A percentile compares a stretch with the other conserved stretches of the same genome.
Evolutionary conservation across 257 asterid species (phyloP).

Genomic region (Solanum pennellii): DNA sequence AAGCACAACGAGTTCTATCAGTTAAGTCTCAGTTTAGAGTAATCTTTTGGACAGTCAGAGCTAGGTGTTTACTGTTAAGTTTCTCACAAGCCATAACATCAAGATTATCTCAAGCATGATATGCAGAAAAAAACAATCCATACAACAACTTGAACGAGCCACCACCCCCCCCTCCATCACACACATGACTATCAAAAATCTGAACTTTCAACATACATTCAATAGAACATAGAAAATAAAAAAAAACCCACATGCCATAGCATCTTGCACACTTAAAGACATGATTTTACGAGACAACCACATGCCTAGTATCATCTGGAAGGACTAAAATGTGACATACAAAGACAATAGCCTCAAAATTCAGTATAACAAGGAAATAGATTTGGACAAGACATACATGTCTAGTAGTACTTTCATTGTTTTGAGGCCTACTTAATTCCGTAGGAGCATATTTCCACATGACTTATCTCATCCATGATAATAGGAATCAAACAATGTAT

Average conservation of each 20-base stretch:
- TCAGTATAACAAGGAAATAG: too few relatives aligned
- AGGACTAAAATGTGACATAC: too few relatives aligned
- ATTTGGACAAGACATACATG: too few relatives aligned
- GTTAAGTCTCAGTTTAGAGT: background rate
- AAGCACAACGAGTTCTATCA: background rate
- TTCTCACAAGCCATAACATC: background rate
- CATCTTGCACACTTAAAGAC: constrained; percentile 7
- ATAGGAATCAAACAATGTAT: too few relatives aligned
- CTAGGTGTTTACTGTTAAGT: background rate
- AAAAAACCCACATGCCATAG: background rate
- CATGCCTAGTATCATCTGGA: too few relatives aligned
- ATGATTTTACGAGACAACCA: constrained; percentile 19
- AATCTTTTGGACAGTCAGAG: background rate
- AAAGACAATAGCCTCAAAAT: too few relatives aligned
- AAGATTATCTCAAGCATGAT: constrained; percentile 31
- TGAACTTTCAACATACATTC: background rate
- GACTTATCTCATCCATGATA: too few relatives aligned
- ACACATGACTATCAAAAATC: background rate
- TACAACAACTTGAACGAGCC: background rate
- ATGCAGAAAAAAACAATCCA: constrained; percentile 18
- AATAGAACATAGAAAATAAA: background rate
- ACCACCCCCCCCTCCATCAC: background rate
- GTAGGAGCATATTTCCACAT: too few relatives aligned
- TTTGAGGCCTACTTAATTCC: too few relatives aligned
- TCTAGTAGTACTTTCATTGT: too few relatives aligned